These are phyloP conservation scores for Penicillium atrosanguineum DNA, from an alignment of 495 filamentous ascomycete genomes.

Conservation along the genomic window DNA sequence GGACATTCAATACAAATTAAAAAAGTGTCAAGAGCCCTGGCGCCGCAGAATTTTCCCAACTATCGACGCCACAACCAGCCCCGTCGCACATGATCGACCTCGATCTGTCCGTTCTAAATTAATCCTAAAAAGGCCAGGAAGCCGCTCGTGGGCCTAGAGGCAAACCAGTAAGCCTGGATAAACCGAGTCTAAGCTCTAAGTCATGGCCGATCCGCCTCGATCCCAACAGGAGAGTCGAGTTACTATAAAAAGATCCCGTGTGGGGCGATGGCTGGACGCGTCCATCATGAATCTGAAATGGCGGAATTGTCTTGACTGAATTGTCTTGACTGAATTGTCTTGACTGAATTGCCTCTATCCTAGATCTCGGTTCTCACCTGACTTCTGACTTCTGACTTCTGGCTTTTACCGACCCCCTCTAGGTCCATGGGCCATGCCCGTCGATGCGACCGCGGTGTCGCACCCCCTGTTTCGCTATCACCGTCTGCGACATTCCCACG, in stretches of 20 bases:
- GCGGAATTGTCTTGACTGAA: no score
- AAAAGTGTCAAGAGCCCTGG: neutral
- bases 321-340: no score
- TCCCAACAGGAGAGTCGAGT: neutral
- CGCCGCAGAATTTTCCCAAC: conserved; percentile 13
- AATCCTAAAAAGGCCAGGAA: conserved; percentile 8
- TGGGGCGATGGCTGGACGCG: no score
- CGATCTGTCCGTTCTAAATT: conserved; percentile 12
- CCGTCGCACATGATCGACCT: conserved; percentile 20
- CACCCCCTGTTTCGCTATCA: neutral
- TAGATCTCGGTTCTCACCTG: no score
- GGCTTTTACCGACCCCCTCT: neutral
- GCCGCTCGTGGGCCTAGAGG: neutral
- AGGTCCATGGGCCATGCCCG: neutral
- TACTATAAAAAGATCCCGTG: neutral
- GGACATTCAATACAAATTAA: neutral
- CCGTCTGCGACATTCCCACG: no score
- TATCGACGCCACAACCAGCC: conserved; percentile 28
- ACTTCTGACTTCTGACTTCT: neutral
- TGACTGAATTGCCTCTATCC: no score
- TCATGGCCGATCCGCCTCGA: neutral
- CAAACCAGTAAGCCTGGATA: neutral
- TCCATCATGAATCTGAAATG: no score
- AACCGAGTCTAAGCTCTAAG: neutral
- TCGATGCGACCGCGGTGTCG: no score